Conservation (phyloP, 768 basidiomycete genomes). For the Termitomyces sp. region DNA sequence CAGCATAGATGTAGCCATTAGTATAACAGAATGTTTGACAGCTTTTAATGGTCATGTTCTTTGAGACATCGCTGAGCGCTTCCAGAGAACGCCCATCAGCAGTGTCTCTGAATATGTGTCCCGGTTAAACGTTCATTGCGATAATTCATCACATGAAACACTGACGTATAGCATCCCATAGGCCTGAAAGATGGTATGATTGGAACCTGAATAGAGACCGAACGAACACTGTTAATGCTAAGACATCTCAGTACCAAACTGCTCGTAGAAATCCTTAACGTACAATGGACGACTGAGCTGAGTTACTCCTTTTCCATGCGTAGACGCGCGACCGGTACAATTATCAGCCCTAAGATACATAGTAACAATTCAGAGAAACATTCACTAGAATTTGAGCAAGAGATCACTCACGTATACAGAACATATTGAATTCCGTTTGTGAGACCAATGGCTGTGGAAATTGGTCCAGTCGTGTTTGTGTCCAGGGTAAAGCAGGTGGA, state of each 20-base stretch:
- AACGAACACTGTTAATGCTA: conserved; percentile 1
- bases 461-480: background rate
- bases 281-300: background rate
- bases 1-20: conserved; percentile 4
- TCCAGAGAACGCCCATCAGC: background rate
- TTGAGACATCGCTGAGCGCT: background rate
- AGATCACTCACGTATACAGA: background rate
- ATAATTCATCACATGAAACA: background rate
- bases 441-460: background rate
- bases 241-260: background rate
- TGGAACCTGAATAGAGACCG: conserved; percentile 2
- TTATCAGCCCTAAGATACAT: background rate
- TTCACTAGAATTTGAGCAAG: background rate
- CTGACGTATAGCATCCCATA: conserved; percentile 2
- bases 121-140: background rate
- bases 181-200: background rate
- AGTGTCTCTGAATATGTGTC: background rate
- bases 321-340: background rate
- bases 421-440: background rate
- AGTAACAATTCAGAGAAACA: background rate
- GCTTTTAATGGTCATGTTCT: conserved; percentile 2
- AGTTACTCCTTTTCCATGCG: background rate
- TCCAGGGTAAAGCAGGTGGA: background rate
- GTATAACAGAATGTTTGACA: conserved; percentile 4
- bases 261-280: background rate